Percentiles rank a stretch among this genome's conserved stretches.
These are phyloP conservation scores for Trichoderma gamsii DNA, from an alignment of 495 filamentous ascomycete genomes.

Conservation along the genomic window DNA sequence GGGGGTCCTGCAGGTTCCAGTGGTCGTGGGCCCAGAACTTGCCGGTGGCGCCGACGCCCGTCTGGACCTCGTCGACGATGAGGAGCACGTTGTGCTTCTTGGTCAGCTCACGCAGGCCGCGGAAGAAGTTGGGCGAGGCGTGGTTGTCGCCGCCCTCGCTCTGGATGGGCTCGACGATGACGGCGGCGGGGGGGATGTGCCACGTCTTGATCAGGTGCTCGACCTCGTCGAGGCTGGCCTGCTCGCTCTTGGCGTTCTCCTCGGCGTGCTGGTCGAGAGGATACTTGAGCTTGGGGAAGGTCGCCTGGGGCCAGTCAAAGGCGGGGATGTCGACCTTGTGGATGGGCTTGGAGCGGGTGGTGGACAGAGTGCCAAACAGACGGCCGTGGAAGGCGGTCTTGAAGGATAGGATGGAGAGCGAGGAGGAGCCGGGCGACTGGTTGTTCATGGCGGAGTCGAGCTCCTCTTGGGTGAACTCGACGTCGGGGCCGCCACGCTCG, in stretches of 20 bases:
- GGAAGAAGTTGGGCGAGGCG: slow-evolving; percentile 89
- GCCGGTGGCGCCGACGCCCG: slow-evolving; percentile 89
- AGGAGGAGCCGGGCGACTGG: slow-evolving; percentile 71
- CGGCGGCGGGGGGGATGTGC: slow-evolving; percentile 81
- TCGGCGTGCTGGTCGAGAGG: slow-evolving; percentile 75
- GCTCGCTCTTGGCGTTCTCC: slow-evolving; percentile 79
- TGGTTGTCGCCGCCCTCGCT: slow-evolving; percentile 99
- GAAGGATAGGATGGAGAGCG: slow-evolving; percentile 90
- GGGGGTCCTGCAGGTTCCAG: slow-evolving; percentile 78
- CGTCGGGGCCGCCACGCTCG: slow-evolving; percentile 74
- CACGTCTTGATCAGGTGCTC: slow-evolving; percentile 79
- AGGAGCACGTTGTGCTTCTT: slow-evolving; percentile 80
- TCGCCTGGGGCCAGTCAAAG: slow-evolving; percentile 96
- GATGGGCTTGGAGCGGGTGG: slow-evolving; percentile 92
- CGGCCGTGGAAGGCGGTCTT: slow-evolving; percentile 92
- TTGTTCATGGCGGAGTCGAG: slow-evolving; percentile 76
- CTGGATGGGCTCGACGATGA: slow-evolving; percentile 93
- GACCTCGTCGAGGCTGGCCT: slow-evolving; percentile 79
- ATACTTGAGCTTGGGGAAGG: slow-evolving; percentile 87
- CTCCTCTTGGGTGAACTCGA: slow-evolving; percentile 82
- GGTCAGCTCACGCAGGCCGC: slow-evolving; percentile 76
- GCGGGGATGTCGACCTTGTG: slow-evolving; percentile 98
- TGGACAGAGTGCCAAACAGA: slow-evolving; percentile 85
- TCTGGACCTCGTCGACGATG: slow-evolving; percentile 98
- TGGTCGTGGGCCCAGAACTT: slow-evolving; percentile 99